Base-by-base conservation (phyloP, 179 eudicot species). In the Beta macrorhiza region DNA sequence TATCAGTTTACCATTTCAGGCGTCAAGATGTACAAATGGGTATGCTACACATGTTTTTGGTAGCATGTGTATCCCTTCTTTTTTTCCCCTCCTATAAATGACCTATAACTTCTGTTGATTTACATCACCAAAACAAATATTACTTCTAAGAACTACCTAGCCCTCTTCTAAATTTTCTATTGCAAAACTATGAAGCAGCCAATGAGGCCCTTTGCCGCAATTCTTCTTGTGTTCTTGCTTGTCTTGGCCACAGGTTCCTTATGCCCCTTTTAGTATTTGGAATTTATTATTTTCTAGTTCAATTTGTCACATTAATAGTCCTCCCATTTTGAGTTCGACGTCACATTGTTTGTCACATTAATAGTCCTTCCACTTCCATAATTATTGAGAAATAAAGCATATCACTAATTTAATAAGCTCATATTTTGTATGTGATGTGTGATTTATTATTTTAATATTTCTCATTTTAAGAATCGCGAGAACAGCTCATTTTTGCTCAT, bases 161-260 rank as follows among this genome's bases (percentile, higher is more conserved):
- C 29, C 2, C 22, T 15, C 49, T 55, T 32, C 32, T 74, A 1
- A 42, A n/a, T 12, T 20, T 47, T 6, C 9, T 55, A 19, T 67
- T 17, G 3, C 37, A 45, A 68, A 51, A 65, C 2, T 25, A 83
- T 83, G 86, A 80, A 70, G 78, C 80, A 68, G 3, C 42, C 82
- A 45, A 59, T 79, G 79, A 83, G 49, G 79, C 72, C 62, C 69
- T 74, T 78, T 83, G 79, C 79, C 49, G 81, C 83, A 16, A 5
- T 80, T 62, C 32, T 80, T 20, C 83, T 83, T 17, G 77, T 80
- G 59, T 73, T 80, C 77, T 53, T 83, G 25, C 67, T 83, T 55
- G 74, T 58, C 32, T 57, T 83, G 49, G 65, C 86, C 67, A 61
- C 73, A 75, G 86, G 86, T 83, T 37, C 73, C 3, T 49, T 0